Percentiles rank a stretch among this genome's conserved stretches.
Conservation (phyloP, 192 early-diverging fungal genomes). For the Backusella mclennaniae region DNA sequence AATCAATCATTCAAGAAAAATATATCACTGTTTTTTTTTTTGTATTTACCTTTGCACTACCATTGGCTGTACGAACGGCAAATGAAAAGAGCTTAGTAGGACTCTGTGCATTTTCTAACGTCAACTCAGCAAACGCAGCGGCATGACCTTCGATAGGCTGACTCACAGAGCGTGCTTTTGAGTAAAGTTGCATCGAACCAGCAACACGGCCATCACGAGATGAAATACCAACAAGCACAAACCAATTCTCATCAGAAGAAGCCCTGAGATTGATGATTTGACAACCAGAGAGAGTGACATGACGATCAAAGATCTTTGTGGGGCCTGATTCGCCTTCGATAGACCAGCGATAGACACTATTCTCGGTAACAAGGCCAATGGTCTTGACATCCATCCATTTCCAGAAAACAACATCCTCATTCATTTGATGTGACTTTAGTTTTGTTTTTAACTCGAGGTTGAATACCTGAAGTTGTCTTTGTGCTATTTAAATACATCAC, state of each 20-base stretch:
- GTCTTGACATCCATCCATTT: slow-evolving; percentile 90
- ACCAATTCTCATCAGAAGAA: slow-evolving; percentile 91
- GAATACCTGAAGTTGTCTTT: slow-evolving; percentile 93
- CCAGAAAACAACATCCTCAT: slow-evolving; percentile 93
- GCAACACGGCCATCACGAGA: slow-evolving; percentile 88
- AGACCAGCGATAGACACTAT: slow-evolving; percentile 94
- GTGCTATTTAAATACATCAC: slow-evolving; percentile 50
- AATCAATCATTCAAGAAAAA: neutral
- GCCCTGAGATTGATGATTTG: slow-evolving; percentile 98
- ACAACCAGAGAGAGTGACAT: slow-evolving; percentile 73
- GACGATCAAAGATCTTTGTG: slow-evolving; percentile 91
- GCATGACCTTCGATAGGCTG: slow-evolving; percentile 98
- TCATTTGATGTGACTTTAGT: slow-evolving; percentile 90
- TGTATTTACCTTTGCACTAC: slow-evolving; percentile 66
- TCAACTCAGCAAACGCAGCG: slow-evolving; percentile 90
- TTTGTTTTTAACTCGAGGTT: slow-evolving; percentile 96
- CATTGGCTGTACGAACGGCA: slow-evolving; percentile 75
- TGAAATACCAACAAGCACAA: slow-evolving; percentile 92
- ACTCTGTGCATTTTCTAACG: slow-evolving; percentile 67
- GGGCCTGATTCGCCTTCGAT: slow-evolving; percentile 89
- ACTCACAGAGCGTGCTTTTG: slow-evolving; percentile 86
- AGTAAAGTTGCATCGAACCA: slow-evolving; percentile 96
- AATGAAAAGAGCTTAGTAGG: slow-evolving; percentile 94
- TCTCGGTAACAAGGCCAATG: slow-evolving; percentile 87
- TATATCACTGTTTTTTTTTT: neutral